Conservation (phyloP, 768 basidiomycete genomes). For the Tulasnella calospora region DNA sequence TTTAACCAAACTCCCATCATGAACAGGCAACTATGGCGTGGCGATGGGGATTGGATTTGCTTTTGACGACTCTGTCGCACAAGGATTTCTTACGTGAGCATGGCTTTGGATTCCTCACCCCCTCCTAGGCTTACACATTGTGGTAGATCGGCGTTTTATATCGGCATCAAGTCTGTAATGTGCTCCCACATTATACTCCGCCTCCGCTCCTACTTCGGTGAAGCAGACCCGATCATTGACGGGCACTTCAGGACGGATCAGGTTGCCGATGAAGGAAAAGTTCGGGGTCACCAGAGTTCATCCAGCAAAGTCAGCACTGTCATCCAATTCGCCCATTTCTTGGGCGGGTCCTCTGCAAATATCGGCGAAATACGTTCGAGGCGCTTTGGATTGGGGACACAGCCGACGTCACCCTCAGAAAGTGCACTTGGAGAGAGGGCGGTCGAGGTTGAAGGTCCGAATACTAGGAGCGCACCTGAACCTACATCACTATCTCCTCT, state of each 20-base stretch:
- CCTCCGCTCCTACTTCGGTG: not conserved
- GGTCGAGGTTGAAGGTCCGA: not conserved
- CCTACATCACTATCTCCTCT: not conserved
- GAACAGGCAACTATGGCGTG: not conserved
- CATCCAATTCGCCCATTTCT: not conserved
- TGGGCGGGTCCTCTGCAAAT: not conserved
- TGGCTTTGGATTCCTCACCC: not conserved
- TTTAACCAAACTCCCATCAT: not conserved
- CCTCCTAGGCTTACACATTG: not conserved
- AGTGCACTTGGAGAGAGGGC: not conserved
- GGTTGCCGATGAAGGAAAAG: not conserved
- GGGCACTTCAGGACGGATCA: not conserved
- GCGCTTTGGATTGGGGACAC: not conserved
- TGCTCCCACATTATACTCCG: conserved; percentile 22
- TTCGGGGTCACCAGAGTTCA: not conserved
- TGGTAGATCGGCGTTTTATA: not conserved
- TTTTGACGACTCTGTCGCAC: not conserved
- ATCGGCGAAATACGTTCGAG: not conserved
- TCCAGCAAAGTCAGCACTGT: not conserved
- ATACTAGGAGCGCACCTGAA: not conserved
- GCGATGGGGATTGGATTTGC: not conserved
- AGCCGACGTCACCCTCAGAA: not conserved
- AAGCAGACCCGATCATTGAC: not conserved
- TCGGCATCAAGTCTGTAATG: conserved; percentile 16
- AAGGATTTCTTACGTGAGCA: not conserved